Base-by-base conservation (phyloP, 2,329 filamentous ascomycete species). In the Epichloe glyceriae region DNA sequence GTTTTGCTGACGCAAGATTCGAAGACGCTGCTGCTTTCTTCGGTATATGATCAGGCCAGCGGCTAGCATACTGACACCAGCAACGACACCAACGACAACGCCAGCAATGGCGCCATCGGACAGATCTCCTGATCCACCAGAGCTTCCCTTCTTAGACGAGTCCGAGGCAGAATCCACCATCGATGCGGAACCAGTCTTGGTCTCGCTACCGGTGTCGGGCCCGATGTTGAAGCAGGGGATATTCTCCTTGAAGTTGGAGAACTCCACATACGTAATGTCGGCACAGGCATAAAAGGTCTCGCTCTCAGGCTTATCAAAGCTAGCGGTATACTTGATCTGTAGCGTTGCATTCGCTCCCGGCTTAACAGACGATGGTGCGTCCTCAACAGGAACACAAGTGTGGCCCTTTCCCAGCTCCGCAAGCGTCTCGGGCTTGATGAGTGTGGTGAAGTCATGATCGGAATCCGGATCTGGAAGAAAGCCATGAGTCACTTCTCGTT, bases 91-190 rank as follows among this genome's bases (percentile, higher is more conserved):
- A 53, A 90, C 72, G 2, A 85, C 84, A 53, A 87, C 83, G 1
- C 86, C 86, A 3, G 86, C 86, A 60, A 90, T 88, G 19, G 79
- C 76, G 41, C 85, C 85, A 19, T 79, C 79, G 14, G 80, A 82
- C 11, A 89, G 70, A 2, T 62, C 63, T 49, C 62, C 63, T 49
- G 57, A 55, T 12, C 40, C 22, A 4, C 54, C 57, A 52, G 57
- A 58, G n/a, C 53, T 58, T 56, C 50, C 57, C 58, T 41, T 55
- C 58, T 20, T 60, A 56, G 33, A 60, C 57, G 26, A 60, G 52
- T 55, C 55, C 17, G 35, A 38, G 46, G 46, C 54, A 38, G 40
- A 47, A 26, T 26, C 53, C 35, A 47, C 51, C 38, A 40, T 54
- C 49, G 37, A 53, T 46, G 6, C 49, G 34, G 39, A 37, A 37